These are phyloP conservation scores for Chlorella sp. DNA, from an alignment of 139 green algal genomes.

Conservation along the genomic window DNA sequence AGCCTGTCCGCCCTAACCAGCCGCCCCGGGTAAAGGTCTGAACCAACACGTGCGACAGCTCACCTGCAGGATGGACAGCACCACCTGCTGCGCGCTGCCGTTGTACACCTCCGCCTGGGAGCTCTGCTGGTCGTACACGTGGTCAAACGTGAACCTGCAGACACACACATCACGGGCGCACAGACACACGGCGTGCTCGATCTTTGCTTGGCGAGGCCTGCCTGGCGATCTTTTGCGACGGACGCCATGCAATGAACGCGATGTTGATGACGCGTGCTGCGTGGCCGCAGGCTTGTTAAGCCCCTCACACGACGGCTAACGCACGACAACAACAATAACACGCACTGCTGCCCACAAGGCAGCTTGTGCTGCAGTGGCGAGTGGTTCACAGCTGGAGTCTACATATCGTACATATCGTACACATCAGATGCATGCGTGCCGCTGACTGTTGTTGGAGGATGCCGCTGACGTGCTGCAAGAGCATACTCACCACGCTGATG, in stretches of 20 bases:
- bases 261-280: background rate
- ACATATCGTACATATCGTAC: too few species aligned
- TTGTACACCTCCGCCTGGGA: constrained; percentile 80
- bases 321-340: background rate
- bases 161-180: background rate
- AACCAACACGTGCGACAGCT: background rate
- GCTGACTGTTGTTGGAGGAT: too few species aligned
- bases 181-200: too few species aligned
- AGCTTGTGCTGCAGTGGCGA: too few species aligned
- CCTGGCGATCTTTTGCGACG: too few species aligned
- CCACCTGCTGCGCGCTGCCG: constrained; percentile 61
- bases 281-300: background rate
- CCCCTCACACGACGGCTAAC: background rate
- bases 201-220: too few species aligned
- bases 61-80: constrained; percentile 73
- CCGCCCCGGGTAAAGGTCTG: background rate
- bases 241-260: too few species aligned
- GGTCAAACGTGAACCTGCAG: constrained; percentile 86
- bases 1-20: background rate
- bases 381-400: too few species aligned
- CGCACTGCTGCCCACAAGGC: background rate
- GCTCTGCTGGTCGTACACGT: constrained; percentile 74
- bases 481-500: too few species aligned
- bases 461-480: too few species aligned
- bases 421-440: too few species aligned